Conservation (phyloP, 208 protist genomes). For the Leishmania turanica region DNA sequence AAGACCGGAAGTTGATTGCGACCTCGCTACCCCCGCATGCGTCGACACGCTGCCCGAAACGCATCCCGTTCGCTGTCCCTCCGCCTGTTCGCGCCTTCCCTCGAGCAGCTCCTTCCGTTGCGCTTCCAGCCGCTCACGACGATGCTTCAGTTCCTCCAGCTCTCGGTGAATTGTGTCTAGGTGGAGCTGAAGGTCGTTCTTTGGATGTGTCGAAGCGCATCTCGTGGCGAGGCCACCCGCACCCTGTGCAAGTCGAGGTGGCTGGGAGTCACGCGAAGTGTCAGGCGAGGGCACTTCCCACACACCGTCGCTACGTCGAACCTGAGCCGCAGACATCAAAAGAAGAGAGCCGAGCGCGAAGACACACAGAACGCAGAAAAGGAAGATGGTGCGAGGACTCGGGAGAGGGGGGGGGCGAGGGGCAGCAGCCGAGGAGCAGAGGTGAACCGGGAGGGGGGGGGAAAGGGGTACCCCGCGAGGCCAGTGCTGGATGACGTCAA, state of each 20-base stretch:
- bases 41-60: neutral
- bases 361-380: neutral
- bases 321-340: neutral
- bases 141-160: constrained; percentile 54
- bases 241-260: neutral
- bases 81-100: constrained; percentile 8
- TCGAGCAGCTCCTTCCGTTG: constrained; percentile 51
- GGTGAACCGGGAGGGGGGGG: neutral
- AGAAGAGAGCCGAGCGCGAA: neutral
- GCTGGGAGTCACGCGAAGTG: neutral
- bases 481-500: neutral
- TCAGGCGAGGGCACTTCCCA: neutral
- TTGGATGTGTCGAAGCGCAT: neutral
- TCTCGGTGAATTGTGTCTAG: constrained; percentile 56
- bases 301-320: neutral
- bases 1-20: constrained; percentile 9
- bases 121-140: constrained; percentile 51
- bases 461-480: neutral
- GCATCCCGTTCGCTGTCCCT: neutral
- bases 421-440: neutral
- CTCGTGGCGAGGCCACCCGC: neutral
- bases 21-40: neutral
- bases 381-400: too few relatives aligned
- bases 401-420: neutral
- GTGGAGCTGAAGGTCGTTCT: constrained; percentile 4